These are phyloP conservation scores for Aureobasidium uvarum DNA, from an alignment of 2,329 filamentous ascomycete genomes.

Conservation along the genomic window DNA sequence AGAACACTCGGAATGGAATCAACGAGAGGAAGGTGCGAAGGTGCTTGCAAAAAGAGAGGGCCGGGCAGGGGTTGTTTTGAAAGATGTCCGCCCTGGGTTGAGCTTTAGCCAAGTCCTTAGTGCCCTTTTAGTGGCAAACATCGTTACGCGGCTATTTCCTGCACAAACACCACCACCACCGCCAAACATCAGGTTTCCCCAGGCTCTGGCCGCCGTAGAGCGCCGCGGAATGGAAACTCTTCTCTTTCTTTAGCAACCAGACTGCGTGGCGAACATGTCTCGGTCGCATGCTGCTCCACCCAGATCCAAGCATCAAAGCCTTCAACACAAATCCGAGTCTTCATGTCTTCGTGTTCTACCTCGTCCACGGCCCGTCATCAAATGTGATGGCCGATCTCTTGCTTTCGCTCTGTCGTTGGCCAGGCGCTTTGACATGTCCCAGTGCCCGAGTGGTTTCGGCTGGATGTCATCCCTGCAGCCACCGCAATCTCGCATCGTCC, in stretches of 20 bases:
- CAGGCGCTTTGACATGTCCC: conserved; percentile 21
- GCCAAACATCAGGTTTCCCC: conserved; percentile 18
- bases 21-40: conserved; percentile 27
- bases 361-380: background rate
- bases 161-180: conserved; percentile 22
- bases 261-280: conserved; percentile 20
- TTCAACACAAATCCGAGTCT: background rate
- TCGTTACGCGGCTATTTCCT: conserved; percentile 26
- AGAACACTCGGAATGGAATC: conserved; percentile 6
- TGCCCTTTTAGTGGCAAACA: conserved; percentile 23
- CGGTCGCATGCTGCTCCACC: background rate
- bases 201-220: conserved; percentile 1
- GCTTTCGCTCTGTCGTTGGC: conserved; percentile 10
- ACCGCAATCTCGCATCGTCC: conserved; percentile 26
- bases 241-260: conserved; percentile 9
- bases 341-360: background rate
- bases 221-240: conserved; percentile 24
- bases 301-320: background rate
- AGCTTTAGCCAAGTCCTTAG: conserved; percentile 26
- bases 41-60: conserved; percentile 16
- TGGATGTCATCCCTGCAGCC: conserved; percentile 27
- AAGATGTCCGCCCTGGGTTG: conserved; percentile 12
- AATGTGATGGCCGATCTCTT: conserved; percentile 14
- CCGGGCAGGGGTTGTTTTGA: conserved; percentile 23
- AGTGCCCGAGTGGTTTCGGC: conserved; percentile 19